Conservation (phyloP, 2,329 filamentous ascomycete species). For the Exophiala xenobiotica region DNA sequence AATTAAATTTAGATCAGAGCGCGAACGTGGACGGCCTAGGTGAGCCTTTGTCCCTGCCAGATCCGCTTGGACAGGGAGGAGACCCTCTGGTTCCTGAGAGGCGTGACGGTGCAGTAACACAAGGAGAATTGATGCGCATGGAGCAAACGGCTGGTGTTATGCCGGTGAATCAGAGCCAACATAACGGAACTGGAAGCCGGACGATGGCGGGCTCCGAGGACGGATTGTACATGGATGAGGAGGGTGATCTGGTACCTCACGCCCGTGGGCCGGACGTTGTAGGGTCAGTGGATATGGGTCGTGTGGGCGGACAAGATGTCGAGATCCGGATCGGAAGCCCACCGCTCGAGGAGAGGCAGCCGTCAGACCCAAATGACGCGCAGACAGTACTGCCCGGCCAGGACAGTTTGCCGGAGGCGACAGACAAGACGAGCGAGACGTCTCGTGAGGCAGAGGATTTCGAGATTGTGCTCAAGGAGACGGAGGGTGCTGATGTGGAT, state of each 20-base stretch:
- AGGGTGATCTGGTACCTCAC: slow-evolving; percentile 61
- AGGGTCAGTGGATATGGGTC: slow-evolving; percentile 81
- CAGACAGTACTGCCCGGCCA: slow-evolving; percentile 22
- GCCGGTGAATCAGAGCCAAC: slow-evolving; percentile 55
- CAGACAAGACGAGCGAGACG: not conserved
- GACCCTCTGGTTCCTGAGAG: slow-evolving; percentile 35
- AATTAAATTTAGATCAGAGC: slow-evolving; percentile 14
- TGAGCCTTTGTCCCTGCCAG: slow-evolving; percentile 18
- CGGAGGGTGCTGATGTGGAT: slow-evolving; percentile 17
- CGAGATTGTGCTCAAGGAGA: slow-evolving; percentile 24
- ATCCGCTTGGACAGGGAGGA: not conserved
- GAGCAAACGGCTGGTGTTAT: slow-evolving; percentile 81
- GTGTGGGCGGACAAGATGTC: slow-evolving; percentile 59
- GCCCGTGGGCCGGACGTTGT: slow-evolving; percentile 81
- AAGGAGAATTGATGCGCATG: slow-evolving; percentile 81
- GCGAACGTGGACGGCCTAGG: slow-evolving; percentile 18
- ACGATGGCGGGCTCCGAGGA: slow-evolving; percentile 34
- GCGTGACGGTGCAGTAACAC: slow-evolving; percentile 62
- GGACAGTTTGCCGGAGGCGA: not conserved
- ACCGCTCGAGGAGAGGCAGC: slow-evolving; percentile 12
- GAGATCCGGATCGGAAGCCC: slow-evolving; percentile 39
- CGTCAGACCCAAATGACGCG: slow-evolving; percentile 24
- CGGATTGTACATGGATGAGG: slow-evolving; percentile 44
- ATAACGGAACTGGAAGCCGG: slow-evolving; percentile 37
- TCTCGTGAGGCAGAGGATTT: slow-evolving; percentile 23